These are phyloP conservation scores for Tetradesmus lagerheimii DNA, from an alignment of 139 green algal genomes.

Conservation along the genomic window DNA sequence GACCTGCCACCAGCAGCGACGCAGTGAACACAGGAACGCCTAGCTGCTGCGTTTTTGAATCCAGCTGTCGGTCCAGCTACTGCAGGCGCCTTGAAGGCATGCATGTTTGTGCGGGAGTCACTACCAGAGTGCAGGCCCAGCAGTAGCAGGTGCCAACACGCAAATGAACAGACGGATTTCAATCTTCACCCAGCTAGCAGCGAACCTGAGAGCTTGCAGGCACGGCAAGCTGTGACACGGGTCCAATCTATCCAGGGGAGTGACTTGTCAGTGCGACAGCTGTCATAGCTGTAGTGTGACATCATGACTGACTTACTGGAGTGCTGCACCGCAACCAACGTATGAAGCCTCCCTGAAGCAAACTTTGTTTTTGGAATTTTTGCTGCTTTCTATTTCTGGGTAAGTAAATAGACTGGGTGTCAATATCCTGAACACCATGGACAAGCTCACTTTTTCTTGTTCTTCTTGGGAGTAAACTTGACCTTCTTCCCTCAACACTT, in stretches of 20 bases:
- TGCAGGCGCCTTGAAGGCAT: neutral
- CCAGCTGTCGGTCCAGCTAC: neutral
- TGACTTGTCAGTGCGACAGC: neutral
- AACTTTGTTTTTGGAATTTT: too few species aligned
- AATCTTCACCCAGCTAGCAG: too few species aligned
- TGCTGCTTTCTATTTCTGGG: constrained; percentile 74
- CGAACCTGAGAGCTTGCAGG: neutral
- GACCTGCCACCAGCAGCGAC: neutral
- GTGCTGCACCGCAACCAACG: too few species aligned
- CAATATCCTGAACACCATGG: constrained; percentile 75
- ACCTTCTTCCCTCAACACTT: constrained; percentile 86
- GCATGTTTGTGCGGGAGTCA: constrained; percentile 4
- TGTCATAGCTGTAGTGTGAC: too few species aligned
- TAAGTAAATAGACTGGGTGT: constrained; percentile 76
- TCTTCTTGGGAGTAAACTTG: constrained; percentile 82
- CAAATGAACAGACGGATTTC: neutral
- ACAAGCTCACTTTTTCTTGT: constrained; percentile 81
- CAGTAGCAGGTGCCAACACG: neutral
- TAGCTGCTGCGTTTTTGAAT: neutral
- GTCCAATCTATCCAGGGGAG: neutral
- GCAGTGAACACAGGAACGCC: neutral
- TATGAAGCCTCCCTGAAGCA: too few species aligned
- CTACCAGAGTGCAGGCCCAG: neutral
- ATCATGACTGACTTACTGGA: too few species aligned
- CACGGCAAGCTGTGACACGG: neutral